A percentile compares a stretch with the other conserved stretches of the same genome.
phyloP scores from a whole-genome alignment of 208 protist species.

The Porcisia deanei region DNA sequence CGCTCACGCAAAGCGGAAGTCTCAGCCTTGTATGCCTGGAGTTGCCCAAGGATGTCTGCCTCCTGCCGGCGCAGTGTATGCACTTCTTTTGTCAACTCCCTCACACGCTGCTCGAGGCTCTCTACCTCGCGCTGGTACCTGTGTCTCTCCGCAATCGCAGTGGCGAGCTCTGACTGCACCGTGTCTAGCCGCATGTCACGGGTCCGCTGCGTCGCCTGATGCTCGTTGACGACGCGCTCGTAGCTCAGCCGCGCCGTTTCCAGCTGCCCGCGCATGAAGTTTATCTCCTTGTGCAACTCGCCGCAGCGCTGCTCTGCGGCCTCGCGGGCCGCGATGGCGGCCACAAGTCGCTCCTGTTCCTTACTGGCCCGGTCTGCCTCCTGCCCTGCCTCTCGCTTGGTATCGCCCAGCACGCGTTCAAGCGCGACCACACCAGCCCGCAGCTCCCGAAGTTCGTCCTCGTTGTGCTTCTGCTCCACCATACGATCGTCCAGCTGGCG shows the following conservation, averaged over 20 bases:
- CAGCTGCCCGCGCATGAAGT: constrained; percentile 37
- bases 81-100: constrained; percentile 49
- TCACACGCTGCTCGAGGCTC: constrained; percentile 34
- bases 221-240: constrained; percentile 31
- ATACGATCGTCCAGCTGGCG: constrained; percentile 46
- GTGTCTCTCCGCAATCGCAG: constrained; percentile 30
- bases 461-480: constrained; percentile 42
- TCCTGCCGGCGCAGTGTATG: constrained; percentile 46
- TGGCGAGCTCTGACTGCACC: constrained; percentile 37
- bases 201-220: constrained; percentile 30
- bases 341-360: constrained; percentile 34
- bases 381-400: constrained; percentile 24
- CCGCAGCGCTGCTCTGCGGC: constrained; percentile 28
- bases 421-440: constrained; percentile 53
- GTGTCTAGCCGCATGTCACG: constrained; percentile 46
- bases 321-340: constrained; percentile 31
- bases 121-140: constrained; percentile 49
- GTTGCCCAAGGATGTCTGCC: constrained; percentile 47
- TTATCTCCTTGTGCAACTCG: constrained; percentile 41
- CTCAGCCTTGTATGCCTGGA: constrained; percentile 67
- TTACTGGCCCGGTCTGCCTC: constrained; percentile 21
- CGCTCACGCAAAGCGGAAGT: constrained; percentile 72
- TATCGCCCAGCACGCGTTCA: constrained; percentile 50
- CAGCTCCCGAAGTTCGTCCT: constrained; percentile 71
- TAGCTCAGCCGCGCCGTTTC: constrained; percentile 31